Conservation (phyloP, 805 yeast species). For the Yarrowia alimentaria region DNA sequence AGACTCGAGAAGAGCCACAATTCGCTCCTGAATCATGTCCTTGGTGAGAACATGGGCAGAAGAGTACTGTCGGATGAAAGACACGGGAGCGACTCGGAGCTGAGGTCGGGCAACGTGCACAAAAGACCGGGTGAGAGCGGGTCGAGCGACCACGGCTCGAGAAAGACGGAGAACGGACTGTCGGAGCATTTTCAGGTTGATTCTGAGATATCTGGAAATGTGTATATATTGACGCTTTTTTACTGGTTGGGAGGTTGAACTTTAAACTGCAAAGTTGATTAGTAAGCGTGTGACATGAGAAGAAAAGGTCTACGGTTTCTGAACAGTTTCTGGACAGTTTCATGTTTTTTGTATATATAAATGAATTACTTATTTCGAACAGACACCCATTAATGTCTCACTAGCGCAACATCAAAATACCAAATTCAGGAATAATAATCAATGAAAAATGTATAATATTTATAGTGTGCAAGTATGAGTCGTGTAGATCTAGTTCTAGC, state of each 20-base stretch:
- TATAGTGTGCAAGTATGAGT: too few species aligned
- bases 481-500: too few species aligned
- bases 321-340: too few species aligned
- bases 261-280: neutral
- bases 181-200: conserved; percentile 10
- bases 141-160: conserved; percentile 24
- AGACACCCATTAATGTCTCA: too few species aligned
- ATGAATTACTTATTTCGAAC: too few species aligned
- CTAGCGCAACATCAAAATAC: too few species aligned
- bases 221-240: neutral
- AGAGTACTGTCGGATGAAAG: conserved; percentile 23
- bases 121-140: conserved; percentile 18
- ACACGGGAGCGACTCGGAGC: conserved; percentile 16
- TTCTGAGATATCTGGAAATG: neutral
- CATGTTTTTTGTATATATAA: too few species aligned
- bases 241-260: conserved; percentile 24
- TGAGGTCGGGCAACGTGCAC: conserved; percentile 19
- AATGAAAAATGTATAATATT: too few species aligned
- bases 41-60: conserved; percentile 46
- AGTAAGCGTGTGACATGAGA: too few species aligned
- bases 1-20: conserved; percentile 68
- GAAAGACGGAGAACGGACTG: conserved; percentile 27
- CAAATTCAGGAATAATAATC: too few species aligned
- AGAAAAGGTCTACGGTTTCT: too few species aligned
- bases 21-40: conserved; percentile 79